phyloP scores from a whole-genome alignment of 164 flowering plant genomes.

The Echeveria elegans region DNA sequence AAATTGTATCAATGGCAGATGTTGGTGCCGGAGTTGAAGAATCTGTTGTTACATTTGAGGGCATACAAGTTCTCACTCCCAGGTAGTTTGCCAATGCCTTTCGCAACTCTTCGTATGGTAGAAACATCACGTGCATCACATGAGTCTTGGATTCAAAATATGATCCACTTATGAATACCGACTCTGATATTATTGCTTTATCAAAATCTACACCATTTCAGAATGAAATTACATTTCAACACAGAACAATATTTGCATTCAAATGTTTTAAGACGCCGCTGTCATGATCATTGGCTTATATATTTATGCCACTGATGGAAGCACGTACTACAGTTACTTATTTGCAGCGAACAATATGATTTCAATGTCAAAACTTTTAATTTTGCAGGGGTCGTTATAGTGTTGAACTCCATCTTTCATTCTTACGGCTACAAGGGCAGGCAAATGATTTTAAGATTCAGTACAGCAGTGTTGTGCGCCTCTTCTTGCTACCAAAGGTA shows the following conservation, averaged over 20 bases:
- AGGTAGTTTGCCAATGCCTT: constrained; percentile 34
- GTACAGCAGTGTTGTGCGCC: constrained; percentile 94
- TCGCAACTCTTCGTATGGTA: neutral
- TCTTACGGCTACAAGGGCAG: constrained; percentile 86
- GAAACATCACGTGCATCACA: neutral
- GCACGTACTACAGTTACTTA: neutral
- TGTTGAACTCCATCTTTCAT: constrained; percentile 90
- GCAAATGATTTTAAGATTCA: constrained; percentile 98
- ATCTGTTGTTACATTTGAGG: constrained; percentile 89
- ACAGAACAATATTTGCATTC: neutral
- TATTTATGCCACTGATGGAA: neutral
- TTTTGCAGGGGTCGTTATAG: constrained; percentile 80
- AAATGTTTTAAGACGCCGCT: neutral
- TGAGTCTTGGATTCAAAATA: neutral
- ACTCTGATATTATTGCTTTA: neutral
- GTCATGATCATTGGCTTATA: neutral
- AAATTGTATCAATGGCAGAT: constrained; percentile 85
- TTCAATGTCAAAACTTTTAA: neutral
- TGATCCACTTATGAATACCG: neutral
- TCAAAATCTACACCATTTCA: neutral
- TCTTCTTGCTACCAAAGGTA: constrained; percentile 93
- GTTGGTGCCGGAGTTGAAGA: constrained; percentile 80
- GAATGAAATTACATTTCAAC: neutral
- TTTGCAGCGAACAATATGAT: neutral
- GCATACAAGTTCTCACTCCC: constrained; percentile 91